Conservation (phyloP, 2,329 filamentous ascomycete genomes). For the Cylindrodendrum hubeiense region DNA sequence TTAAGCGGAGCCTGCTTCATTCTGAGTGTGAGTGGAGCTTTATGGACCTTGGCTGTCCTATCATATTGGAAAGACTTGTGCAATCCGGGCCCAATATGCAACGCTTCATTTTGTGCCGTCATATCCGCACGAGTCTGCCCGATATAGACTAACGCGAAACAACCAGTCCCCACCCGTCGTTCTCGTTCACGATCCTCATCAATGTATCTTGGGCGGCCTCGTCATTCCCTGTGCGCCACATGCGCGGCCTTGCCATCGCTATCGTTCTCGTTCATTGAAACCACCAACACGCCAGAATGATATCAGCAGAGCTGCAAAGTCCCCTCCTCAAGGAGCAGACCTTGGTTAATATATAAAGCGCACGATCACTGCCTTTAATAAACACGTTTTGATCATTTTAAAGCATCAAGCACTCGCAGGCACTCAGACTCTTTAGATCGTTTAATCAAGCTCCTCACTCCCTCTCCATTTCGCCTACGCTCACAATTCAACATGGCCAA, state of each 20-base stretch:
- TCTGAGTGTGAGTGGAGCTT: too few species aligned
- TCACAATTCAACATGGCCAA: conserved; percentile 1
- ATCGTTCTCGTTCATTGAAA: conserved; percentile 3
- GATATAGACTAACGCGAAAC: not conserved
- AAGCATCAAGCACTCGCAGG: too few species aligned
- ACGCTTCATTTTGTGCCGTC: not conserved
- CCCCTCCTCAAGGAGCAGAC: not conserved
- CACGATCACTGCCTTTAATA: not conserved
- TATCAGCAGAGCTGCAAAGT: not conserved
- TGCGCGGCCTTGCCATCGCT: not conserved
- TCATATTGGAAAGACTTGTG: not conserved
- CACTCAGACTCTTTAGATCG: not conserved
- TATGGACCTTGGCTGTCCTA: too few species aligned
- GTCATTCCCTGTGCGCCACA: too few species aligned
- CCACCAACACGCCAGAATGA: not conserved
- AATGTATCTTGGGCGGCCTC: not conserved
- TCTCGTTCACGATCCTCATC: conserved; percentile 14
- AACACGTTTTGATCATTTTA: not conserved
- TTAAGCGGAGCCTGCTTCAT: too few species aligned
- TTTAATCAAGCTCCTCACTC: not conserved
- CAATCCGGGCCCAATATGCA: too few species aligned
- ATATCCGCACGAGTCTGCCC: not conserved
- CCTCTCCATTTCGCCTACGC: not conserved
- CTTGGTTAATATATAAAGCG: not conserved
- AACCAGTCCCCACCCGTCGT: conserved; percentile 19